These are phyloP conservation scores for Elaeagnus macrophylla DNA, from an alignment of 306 rosid genomes.

Conservation along the genomic window DNA sequence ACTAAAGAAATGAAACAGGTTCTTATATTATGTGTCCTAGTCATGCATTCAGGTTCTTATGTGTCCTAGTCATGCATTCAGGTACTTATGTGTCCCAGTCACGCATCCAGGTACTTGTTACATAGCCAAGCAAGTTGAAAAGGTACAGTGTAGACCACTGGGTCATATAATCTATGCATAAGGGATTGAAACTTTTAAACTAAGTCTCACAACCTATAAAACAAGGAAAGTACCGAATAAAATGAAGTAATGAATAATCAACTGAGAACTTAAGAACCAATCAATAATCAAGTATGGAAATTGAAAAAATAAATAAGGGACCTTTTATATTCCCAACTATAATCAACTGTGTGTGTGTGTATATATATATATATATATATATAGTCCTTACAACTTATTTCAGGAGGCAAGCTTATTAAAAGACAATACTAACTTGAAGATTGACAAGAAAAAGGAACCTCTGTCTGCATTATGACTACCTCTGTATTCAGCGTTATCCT, in stretches of 20 bases:
- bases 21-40: slow-evolving; percentile 6
- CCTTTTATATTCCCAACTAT: slow-evolving; percentile 41
- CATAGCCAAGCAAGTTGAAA: slow-evolving; percentile 7
- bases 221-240: too few relatives aligned
- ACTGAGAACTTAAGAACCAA: slow-evolving; percentile 4
- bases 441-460: slow-evolving; percentile 28
- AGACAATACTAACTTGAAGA: too few relatives aligned
- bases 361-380: too few relatives aligned
- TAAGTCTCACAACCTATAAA: too few relatives aligned
- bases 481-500: slow-evolving; percentile 24
- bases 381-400: slow-evolving; percentile 49
- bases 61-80: slow-evolving; percentile 13
- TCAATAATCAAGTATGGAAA: slow-evolving; percentile 11
- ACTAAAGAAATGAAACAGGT: slow-evolving; percentile 15
- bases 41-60: slow-evolving; percentile 12
- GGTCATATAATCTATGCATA: not conserved
- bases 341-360: slow-evolving; percentile 42
- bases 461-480: slow-evolving; percentile 36
- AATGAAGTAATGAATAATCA: slow-evolving; percentile 5
- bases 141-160: not conserved
- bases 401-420: slow-evolving; percentile 60
- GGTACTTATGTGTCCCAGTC: slow-evolving; percentile 3
- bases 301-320: slow-evolving; percentile 29
- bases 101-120: not conserved
- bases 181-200: not conserved